Evolutionary conservation across 2,329 filamentous ascomycete genomes (phyloP).

Genomic region (Hymenoscyphus scutula): DNA sequence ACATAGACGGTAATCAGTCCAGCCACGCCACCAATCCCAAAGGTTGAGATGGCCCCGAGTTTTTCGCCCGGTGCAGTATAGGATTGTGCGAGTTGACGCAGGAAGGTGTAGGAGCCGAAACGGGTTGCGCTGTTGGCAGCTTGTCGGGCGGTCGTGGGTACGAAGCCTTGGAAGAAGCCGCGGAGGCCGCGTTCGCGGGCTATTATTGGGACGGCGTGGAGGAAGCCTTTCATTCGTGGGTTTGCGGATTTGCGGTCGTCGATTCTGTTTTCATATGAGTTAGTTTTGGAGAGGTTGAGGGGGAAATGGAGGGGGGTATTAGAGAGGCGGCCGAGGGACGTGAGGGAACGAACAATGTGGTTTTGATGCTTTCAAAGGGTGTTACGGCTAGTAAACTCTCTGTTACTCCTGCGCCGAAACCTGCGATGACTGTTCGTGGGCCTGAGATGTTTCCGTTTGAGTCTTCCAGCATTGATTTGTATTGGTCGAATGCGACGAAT

Average conservation of each 20-base stretch:
- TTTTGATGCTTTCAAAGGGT: slow-evolving; percentile 97
- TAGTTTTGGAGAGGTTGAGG: no score
- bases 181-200: slow-evolving; percentile 81
- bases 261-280: no score
- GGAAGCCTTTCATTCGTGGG: slow-evolving; percentile 85
- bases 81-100: slow-evolving; percentile 87
- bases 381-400: slow-evolving; percentile 93
- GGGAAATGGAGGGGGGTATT: not conserved
- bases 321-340: no score
- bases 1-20: slow-evolving; percentile 87
- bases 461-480: slow-evolving; percentile 80
- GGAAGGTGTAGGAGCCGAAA: slow-evolving; percentile 85
- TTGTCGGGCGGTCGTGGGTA: slow-evolving; percentile 91
- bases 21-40: slow-evolving; percentile 84
- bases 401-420: slow-evolving; percentile 91
- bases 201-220: slow-evolving; percentile 86
- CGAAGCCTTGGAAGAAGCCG: slow-evolving; percentile 96
- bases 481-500: slow-evolving; percentile 95
- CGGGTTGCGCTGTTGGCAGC: slow-evolving; percentile 90
- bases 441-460: slow-evolving; percentile 85
- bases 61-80: slow-evolving; percentile 96
- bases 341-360: slow-evolving; percentile 64
- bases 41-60: slow-evolving; percentile 81
- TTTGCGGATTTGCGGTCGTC: slow-evolving; percentile 87
- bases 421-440: slow-evolving; percentile 85